Percentiles rank a stretch among this genome's conserved stretches.
Evolutionary conservation across 2,329 filamentous ascomycete genomes (phyloP).

Genomic region (Anisogramma anomala): DNA sequence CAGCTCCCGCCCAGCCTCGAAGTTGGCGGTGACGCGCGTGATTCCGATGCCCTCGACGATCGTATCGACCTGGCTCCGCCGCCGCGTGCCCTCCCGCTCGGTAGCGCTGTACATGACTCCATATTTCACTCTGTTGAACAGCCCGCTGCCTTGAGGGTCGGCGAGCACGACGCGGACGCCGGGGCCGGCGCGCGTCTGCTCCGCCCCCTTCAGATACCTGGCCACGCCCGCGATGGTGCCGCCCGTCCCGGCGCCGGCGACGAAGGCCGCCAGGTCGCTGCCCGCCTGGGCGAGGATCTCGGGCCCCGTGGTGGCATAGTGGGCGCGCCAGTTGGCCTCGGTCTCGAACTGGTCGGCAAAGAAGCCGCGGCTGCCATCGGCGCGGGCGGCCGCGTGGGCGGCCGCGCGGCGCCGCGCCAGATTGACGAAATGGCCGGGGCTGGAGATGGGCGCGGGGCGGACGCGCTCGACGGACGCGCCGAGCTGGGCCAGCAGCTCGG

Average conservation of each 20-base stretch:
- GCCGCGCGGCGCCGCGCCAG: conserved; percentile 64
- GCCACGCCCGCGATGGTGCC: conserved; percentile 86
- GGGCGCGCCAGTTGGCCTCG: conserved; percentile 75
- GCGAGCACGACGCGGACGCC: conserved; percentile 66
- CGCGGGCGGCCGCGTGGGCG: conserved; percentile 53
- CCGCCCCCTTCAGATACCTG: conserved; percentile 63
- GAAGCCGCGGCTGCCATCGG: conserved; percentile 62
- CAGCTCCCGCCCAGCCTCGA: conserved; percentile 73
- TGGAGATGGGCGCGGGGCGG: conserved; percentile 83
- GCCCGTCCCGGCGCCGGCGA: conserved; percentile 87
- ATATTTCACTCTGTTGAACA: conserved; percentile 84
- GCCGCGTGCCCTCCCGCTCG: conserved; percentile 80
- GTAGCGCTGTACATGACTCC: conserved; percentile 91
- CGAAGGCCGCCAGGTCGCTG: conserved; percentile 71
- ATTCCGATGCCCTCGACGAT: conserved; percentile 95
- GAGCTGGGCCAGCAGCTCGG: conserved; percentile 74
- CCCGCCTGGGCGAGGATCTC: conserved; percentile 75
- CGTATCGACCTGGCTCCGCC: conserved; percentile 84
- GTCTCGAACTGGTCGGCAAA: conserved; percentile 97
- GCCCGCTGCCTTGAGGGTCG: conserved; percentile 84
- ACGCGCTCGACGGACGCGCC: conserved; percentile 91
- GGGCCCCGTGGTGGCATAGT: conserved; percentile 72
- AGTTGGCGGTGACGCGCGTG: conserved; percentile 88
- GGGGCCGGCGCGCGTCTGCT: no score
- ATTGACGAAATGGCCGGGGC: conserved; percentile 89